Evolutionary conservation across 2,329 filamentous ascomycete genomes (phyloP).

Genomic region (Penicillium sp.): DNA sequence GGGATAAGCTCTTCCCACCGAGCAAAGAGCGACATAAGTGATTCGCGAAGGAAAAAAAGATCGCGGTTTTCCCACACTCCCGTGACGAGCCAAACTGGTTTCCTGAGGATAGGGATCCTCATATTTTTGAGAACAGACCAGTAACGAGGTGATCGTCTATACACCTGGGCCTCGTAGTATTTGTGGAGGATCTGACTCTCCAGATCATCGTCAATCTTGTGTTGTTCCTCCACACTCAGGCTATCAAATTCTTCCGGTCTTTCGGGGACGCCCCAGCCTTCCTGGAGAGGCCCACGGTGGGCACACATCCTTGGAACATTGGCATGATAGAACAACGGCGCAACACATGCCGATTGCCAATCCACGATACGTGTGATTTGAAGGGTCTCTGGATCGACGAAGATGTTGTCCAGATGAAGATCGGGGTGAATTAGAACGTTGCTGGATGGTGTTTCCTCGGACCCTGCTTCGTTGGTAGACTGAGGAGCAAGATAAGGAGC

Average conservation of each 20-base stretch:
- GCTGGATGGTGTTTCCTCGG: background rate
- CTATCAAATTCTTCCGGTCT: slow-evolving; percentile 28
- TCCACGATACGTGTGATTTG: slow-evolving; percentile 28
- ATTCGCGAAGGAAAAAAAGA: slow-evolving; percentile 34
- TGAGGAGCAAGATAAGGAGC: slow-evolving; percentile 19
- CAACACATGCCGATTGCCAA: slow-evolving; percentile 24
- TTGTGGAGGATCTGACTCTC: slow-evolving; percentile 35
- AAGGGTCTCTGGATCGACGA: slow-evolving; percentile 24
- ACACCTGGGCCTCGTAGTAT: slow-evolving; percentile 34
- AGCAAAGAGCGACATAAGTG: slow-evolving; percentile 23
- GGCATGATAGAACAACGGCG: slow-evolving; percentile 30
- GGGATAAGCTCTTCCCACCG: slow-evolving; percentile 24
- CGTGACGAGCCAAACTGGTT: slow-evolving; percentile 33
- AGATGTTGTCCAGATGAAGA: slow-evolving; percentile 29
- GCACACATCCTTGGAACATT: slow-evolving; percentile 29
- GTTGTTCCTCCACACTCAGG: slow-evolving; percentile 26
- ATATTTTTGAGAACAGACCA: slow-evolving; percentile 27
- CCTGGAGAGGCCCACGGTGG: slow-evolving; percentile 26
- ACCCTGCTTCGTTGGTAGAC: slow-evolving; percentile 1
- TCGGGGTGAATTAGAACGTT: slow-evolving; percentile 30
- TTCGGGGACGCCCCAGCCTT: slow-evolving; percentile 31
- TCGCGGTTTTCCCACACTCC: slow-evolving; percentile 33
- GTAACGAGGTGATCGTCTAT: slow-evolving; percentile 27
- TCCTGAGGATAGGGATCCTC: slow-evolving; percentile 21
- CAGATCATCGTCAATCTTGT: slow-evolving; percentile 25